Evolutionary conservation across 768 basidiomycete species (phyloP).

Genomic region (Amyloporia xantha): DNA sequence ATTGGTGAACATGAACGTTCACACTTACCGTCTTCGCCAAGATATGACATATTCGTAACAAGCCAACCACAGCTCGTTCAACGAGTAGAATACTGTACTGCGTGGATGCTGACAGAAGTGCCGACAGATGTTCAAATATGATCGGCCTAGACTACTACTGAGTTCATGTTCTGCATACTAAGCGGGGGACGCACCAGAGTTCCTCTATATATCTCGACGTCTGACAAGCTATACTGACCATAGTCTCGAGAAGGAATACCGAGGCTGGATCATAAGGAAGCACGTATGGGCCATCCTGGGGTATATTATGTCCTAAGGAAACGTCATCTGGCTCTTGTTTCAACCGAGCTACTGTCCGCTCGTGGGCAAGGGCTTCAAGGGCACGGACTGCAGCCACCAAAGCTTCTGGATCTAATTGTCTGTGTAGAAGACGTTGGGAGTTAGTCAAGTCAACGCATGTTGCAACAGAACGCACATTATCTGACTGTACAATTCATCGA

Average conservation of each 20-base stretch:
- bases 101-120: constrained; percentile 65
- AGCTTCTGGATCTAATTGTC: constrained; percentile 73
- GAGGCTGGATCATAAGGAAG: constrained; percentile 94
- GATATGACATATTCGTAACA: constrained; percentile 78
- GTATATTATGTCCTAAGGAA: constrained; percentile 25
- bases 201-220: constrained; percentile 77
- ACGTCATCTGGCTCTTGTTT: constrained; percentile 64
- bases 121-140: constrained; percentile 88
- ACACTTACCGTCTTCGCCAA: constrained; percentile 69
- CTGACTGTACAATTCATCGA: constrained; percentile 92
- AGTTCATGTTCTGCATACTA: neutral
- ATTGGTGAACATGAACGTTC: neutral
- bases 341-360: constrained; percentile 74
- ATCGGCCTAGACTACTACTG: constrained; percentile 67
- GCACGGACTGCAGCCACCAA: constrained; percentile 81
- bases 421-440: constrained; percentile 23
- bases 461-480: constrained; percentile 65
- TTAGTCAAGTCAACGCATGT: neutral
- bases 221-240: constrained; percentile 83
- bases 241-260: constrained; percentile 89
- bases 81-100: constrained; percentile 89
- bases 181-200: constrained; percentile 57
- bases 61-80: constrained; percentile 87
- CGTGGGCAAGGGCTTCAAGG: constrained; percentile 85
- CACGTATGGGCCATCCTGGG: constrained; percentile 39